Conservation (phyloP, 148 eudicot species). For the Rhododendron vialii region DNA sequence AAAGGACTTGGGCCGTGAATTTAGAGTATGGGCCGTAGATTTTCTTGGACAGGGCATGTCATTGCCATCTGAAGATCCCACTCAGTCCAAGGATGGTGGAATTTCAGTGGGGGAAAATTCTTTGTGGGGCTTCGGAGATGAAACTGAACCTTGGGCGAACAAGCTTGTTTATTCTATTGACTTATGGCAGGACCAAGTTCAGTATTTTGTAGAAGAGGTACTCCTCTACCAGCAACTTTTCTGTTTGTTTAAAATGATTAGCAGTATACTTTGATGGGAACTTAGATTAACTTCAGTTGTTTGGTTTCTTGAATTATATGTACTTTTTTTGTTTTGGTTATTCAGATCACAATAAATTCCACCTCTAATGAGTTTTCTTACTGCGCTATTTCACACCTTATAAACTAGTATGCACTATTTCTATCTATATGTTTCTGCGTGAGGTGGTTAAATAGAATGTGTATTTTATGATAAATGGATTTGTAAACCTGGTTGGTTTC, state of each 20-base stretch:
- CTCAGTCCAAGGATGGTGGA: conserved; percentile 30
- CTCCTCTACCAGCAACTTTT: background rate
- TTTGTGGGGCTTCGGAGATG: conserved; percentile 84
- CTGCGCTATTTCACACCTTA: background rate
- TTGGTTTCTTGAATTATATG: background rate
- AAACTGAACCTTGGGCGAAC: conserved; percentile 83
- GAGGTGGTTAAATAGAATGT: background rate
- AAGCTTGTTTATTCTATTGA: conserved; percentile 90
- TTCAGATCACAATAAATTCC: background rate
- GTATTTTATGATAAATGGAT: background rate
- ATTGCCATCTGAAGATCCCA: conserved; percentile 81
- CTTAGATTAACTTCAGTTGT: background rate
- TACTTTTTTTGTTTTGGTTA: background rate
- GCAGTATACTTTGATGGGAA: background rate
- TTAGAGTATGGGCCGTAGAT: conserved; percentile 84
- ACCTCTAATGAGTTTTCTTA: background rate
- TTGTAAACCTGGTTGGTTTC: background rate
- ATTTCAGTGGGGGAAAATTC: conserved; percentile 19
- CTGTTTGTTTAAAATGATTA: background rate
- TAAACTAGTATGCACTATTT: background rate
- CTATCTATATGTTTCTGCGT: background rate
- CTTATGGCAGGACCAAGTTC: conserved; percentile 90
- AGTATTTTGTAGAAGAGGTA: conserved; percentile 79
- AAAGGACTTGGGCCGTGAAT: conserved; percentile 82
- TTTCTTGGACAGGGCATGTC: conserved; percentile 96